Evolutionary conservation across 257 asterid genomes (phyloP).

Genomic region (Catharanthus roseus): DNA sequence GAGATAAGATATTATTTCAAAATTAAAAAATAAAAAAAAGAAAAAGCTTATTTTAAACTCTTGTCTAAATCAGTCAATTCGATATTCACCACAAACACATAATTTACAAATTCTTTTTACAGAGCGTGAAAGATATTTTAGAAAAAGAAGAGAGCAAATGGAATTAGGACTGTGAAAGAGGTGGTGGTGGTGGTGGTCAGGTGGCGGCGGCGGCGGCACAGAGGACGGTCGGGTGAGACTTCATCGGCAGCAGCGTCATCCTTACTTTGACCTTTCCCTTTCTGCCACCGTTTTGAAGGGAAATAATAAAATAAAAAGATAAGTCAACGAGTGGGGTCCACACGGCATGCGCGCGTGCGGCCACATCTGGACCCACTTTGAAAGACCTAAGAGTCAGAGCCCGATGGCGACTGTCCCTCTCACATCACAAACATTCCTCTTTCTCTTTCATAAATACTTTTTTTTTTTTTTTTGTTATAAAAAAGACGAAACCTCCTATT

Average conservation of each 20-base stretch:
- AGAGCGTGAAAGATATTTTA: too few relatives aligned
- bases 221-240: constrained; percentile 11
- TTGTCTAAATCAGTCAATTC: neutral
- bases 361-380: constrained; percentile 12
- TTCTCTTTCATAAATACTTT: neutral
- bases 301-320: fast-evolving
- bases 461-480: neutral
- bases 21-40: too few relatives aligned
- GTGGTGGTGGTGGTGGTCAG: constrained; percentile 12
- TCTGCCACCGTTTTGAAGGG: neutral
- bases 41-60: too few relatives aligned
- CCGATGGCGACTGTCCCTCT: constrained; percentile 39
- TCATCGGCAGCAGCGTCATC: constrained; percentile 26
- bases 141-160: neutral
- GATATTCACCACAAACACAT: neutral
- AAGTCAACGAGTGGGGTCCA: constrained; percentile 49
- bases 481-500: too few relatives aligned
- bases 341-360: constrained; percentile 58
- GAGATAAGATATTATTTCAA: too few relatives aligned
- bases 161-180: neutral
- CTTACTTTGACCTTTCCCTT: constrained; percentile 21
- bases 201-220: constrained; percentile 24
- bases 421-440: constrained; percentile 28
- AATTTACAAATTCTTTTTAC: too few relatives aligned
- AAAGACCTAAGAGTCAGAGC: constrained; percentile 61